Conservation (phyloP, 2,329 filamentous ascomycete species). For the Aureobasidium subglaciale region DNA sequence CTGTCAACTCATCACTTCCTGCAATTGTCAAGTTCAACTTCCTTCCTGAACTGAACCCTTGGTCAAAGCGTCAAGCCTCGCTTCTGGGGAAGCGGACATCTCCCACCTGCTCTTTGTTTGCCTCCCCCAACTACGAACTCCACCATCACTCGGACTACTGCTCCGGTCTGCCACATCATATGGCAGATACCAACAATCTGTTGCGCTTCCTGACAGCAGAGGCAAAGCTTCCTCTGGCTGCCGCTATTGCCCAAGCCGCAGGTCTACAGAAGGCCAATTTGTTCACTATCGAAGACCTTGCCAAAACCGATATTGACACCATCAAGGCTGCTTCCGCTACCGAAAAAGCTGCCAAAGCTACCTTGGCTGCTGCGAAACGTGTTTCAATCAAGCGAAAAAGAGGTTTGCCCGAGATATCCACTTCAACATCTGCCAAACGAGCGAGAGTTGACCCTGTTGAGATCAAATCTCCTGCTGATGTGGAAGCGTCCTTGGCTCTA, state of each 20-base stretch:
- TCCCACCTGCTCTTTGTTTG: neutral
- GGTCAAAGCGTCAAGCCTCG: constrained; percentile 21
- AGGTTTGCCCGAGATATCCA: constrained; percentile 33
- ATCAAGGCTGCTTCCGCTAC: constrained; percentile 42
- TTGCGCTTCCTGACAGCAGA: constrained; percentile 54
- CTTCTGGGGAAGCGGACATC: neutral
- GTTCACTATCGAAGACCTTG: constrained; percentile 40
- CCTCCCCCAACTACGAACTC: neutral
- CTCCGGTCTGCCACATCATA: too few species aligned
- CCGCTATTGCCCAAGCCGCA: constrained; percentile 49
- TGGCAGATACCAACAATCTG: constrained; percentile 25
- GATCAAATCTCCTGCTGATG: constrained; percentile 42
- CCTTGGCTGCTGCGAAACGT: constrained; percentile 51
- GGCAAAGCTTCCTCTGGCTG: constrained; percentile 48
- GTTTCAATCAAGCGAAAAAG: constrained; percentile 43
- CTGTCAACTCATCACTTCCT: neutral
- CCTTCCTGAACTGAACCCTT: constrained; percentile 3
- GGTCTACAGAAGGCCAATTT: constrained; percentile 46
- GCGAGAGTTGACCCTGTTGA: constrained; percentile 18
- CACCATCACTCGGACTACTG: too few species aligned
- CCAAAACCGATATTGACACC: constrained; percentile 39
- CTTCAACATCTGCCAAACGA: constrained; percentile 18
- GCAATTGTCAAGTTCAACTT: neutral
- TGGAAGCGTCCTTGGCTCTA: constrained; percentile 57
- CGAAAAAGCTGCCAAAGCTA: constrained; percentile 50